These are phyloP conservation scores for Metschnikowia bowlesiae DNA, from an alignment of 805 yeast genomes.

Conservation along the genomic window DNA sequence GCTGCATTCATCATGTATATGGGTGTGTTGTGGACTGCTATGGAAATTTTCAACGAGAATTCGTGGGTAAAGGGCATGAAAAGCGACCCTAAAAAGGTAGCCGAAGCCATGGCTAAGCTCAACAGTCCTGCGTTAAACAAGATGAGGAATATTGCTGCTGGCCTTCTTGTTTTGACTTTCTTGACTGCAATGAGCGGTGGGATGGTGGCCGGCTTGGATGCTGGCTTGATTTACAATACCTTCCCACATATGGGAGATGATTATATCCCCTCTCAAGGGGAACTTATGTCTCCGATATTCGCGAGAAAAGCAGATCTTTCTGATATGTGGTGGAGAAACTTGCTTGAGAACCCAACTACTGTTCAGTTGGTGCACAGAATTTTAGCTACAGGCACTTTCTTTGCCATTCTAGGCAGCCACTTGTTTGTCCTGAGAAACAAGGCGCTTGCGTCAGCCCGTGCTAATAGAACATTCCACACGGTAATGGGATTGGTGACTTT, in stretches of 20 bases:
- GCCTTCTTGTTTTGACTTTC: constrained; percentile 66
- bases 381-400: constrained; percentile 77
- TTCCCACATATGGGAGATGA: constrained; percentile 96
- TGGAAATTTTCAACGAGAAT: constrained; percentile 72
- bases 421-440: constrained; percentile 58
- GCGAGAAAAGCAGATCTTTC: constrained; percentile 63
- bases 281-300: constrained; percentile 70
- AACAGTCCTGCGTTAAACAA: constrained; percentile 55
- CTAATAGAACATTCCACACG: constrained; percentile 54
- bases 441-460: constrained; percentile 47
- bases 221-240: constrained; percentile 92
- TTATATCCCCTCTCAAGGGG: constrained; percentile 68
- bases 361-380: constrained; percentile 90
- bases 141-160: constrained; percentile 52
- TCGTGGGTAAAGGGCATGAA: constrained; percentile 49
- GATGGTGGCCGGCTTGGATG: constrained; percentile 96
- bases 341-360: constrained; percentile 92
- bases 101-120: constrained; percentile 52
- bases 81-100: constrained; percentile 52
- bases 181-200: constrained; percentile 96
- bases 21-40: constrained; percentile 88
- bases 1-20: constrained; percentile 86
- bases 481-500: constrained; percentile 79
- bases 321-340: constrained; percentile 86
- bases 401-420: constrained; percentile 65